Base-by-base conservation (phyloP, 352 stramenopile species). In the Phytophthora pinifolia region DNA sequence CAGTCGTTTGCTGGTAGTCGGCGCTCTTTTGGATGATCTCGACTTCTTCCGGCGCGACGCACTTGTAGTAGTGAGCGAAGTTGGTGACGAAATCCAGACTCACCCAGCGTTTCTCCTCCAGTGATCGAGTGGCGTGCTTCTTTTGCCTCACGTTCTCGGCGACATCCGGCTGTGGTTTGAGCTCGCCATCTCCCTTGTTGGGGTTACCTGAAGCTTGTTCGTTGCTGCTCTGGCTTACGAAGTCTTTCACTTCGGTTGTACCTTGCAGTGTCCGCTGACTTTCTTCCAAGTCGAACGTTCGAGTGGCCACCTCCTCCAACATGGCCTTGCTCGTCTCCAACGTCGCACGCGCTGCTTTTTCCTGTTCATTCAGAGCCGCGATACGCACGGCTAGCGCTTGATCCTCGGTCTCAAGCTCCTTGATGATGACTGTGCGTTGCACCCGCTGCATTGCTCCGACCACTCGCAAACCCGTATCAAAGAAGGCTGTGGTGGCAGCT, bases 61-160 rank as follows among this genome's bases (percentile, higher is more conserved):
- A 50, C 42, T 89, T 88, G 65, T 89, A 88, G 46, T 92, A 94
- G 43, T 76, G 71, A 10, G 78, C 72, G 15, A 84, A 81, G 33
- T 85, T 76, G 1, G 77, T 37, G 37, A 67, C 36, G 31, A 89
- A 88, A 52, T 94, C 83, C 32, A 94, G 38, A 0, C 58, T 47
- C 1, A 94, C 62, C 83, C 83, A 94, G 6, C 60, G 50, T 37
- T 86, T 92, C 43, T 94, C 81, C 35, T 89, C 81, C 0, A 30
- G 17, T 0, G 72, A 63, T 13, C 79, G 74, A 15, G 82, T 53
- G 0, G 12, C 32, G 35, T 90, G 75, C 13, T 62, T 71, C 46
- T 87, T 94, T 10, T 47, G 35, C 0, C 83, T 72, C 13, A 86
- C 67, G 14, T 41, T 62, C 18, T 88, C 70, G 7, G 59, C 63